Evolutionary conservation across 1,139 yeast genomes (phyloP), one percentile per base, ranked within the genome.

Genomic region (Suhomyces bribrorum): DNA sequence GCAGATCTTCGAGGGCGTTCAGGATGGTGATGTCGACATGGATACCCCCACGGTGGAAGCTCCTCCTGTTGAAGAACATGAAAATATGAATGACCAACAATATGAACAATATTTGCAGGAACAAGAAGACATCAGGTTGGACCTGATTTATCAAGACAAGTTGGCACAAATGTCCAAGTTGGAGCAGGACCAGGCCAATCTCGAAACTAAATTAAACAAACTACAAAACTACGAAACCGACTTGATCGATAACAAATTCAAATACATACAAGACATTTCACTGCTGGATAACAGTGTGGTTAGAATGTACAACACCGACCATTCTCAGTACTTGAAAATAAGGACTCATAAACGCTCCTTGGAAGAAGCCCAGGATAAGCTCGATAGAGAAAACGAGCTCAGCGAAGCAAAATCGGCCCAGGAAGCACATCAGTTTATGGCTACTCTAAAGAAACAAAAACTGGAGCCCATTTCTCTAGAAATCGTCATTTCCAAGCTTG

Each of bases 1-100:
- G 49, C 62, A 68, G 39, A 56, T 81, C 26, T 76, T 77, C 47
- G 75, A 74, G 41, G 77, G 75, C 5, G 24, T 29, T 12, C 30
- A 29, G 5, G 60, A 57, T 3, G 35, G 36, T n/a, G 37, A 26
- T 7, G 30, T 38, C 27, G 41, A 35, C 26, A 39, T 14, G 4
- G 38, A 36, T 18, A 25, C 46, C 45, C 15, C 44, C 46, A 22
- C 32, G 3, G 49, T 38, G 8, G 60, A 54, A 7, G 23, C 11
- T 8, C 58, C 11, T 8, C 58, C 52, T 6, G 36, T 41, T 13
- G 53, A 53, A 9, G 67, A 64, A 30, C 47, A 46, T 34, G 62
- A 58, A 13, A 58, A 58, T 2, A 41, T 70, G 41, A 53, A 50
- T 32, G 78, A 73, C 34, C 57, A 51, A 3, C 69, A 71, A 33